Conservation (phyloP, 495 filamentous ascomycete species). For the Penicillium psychrofluorescens region DNA sequence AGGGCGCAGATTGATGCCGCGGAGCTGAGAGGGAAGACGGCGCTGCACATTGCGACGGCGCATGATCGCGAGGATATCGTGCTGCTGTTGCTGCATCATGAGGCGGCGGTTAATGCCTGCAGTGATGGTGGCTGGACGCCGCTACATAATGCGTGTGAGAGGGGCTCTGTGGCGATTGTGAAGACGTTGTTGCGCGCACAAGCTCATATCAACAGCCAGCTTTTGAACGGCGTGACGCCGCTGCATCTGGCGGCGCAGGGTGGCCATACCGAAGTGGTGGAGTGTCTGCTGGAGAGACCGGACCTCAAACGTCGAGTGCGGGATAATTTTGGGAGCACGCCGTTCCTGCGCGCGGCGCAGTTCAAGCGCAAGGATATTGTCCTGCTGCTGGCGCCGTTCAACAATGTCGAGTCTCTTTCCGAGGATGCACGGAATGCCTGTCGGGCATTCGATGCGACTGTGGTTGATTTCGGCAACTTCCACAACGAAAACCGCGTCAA, state of each 20-base stretch:
- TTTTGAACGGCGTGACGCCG: conserved; percentile 54
- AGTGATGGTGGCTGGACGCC: conserved; percentile 60
- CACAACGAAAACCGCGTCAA: conserved; percentile 54
- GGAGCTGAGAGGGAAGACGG: conserved; percentile 52
- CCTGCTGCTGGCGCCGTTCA: conserved; percentile 47
- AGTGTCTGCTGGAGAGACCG: conserved; percentile 39
- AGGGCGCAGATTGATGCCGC: conserved; percentile 42
- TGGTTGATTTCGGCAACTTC: conserved; percentile 64
- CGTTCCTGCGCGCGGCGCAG: conserved; percentile 53
- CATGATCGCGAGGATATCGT: conserved; percentile 49
- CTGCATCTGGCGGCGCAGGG: conserved; percentile 56
- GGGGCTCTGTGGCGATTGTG: conserved; percentile 44
- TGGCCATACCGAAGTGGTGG: conserved; percentile 51
- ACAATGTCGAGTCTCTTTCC: conserved; percentile 43
- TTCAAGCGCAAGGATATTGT: conserved; percentile 52
- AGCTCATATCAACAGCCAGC: conserved; percentile 48
- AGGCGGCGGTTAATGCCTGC: conserved; percentile 45
- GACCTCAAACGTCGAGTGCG: conserved; percentile 41
- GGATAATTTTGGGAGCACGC: conserved; percentile 57
- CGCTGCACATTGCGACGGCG: conserved; percentile 52
- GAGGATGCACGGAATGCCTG: conserved; percentile 49
- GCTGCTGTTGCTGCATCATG: conserved; percentile 42
- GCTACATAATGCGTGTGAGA: conserved; percentile 56
- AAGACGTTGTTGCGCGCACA: conserved; percentile 39
- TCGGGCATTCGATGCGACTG: conserved; percentile 56